phyloP scores from a whole-genome alignment of 192 early-diverging fungal genomes.

The Entomortierella beljakovae region DNA sequence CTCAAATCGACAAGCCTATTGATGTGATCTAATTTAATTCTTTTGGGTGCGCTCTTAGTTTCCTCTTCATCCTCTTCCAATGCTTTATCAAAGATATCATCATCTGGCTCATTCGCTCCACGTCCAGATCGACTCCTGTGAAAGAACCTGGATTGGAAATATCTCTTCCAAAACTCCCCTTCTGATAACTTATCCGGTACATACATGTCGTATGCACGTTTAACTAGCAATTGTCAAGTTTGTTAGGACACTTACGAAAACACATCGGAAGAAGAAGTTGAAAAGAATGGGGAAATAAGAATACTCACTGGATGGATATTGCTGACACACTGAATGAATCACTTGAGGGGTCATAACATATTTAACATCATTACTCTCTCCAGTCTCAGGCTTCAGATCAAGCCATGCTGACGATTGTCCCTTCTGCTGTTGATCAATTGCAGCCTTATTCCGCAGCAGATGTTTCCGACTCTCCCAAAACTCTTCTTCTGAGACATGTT shows the following conservation, averaged over 20 bases:
- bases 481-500: conserved; percentile 88
- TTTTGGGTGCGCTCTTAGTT: conserved; percentile 48
- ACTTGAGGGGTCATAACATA: conserved; percentile 91
- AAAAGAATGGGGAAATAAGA: neutral
- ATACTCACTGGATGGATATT: conserved; percentile 81
- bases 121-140: conserved; percentile 77
- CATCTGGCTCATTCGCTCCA: conserved; percentile 57
- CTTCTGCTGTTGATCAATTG: conserved; percentile 78
- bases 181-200: conserved; percentile 84
- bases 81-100: conserved; percentile 87
- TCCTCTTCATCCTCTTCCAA: conserved; percentile 81
- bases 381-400: conserved; percentile 70
- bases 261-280: too few species aligned
- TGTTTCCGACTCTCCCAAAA: conserved; percentile 92
- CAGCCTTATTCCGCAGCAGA: conserved; percentile 78
- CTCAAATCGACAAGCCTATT: conserved; percentile 83
- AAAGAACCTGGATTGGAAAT: conserved; percentile 85
- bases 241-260: too few species aligned
- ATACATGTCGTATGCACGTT: conserved; percentile 81
- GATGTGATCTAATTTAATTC: conserved; percentile 66
- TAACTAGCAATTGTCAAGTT: conserved; percentile 62
- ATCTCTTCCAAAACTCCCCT: conserved; percentile 90
- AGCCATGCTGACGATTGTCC: conserved; percentile 83
- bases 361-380: conserved; percentile 83
- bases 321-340: conserved; percentile 88